phyloP scores from a whole-genome alignment of 805 yeast species.

The Nadsonia fulvescens region DNA sequence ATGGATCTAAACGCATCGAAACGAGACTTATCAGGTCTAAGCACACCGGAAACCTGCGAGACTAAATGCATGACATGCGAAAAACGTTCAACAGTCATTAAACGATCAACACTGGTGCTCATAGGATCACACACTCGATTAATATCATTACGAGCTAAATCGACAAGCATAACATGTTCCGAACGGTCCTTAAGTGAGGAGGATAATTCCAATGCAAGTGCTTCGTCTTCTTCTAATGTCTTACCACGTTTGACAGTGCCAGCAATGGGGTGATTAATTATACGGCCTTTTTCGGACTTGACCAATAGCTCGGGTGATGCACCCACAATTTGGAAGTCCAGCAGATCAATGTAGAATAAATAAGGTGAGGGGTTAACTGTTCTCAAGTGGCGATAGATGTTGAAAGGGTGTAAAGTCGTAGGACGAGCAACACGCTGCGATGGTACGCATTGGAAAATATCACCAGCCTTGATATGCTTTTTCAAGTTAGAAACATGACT shows the following conservation, averaged over 20 bases:
- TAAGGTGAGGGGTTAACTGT: constrained; percentile 97
- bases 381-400: constrained; percentile 82
- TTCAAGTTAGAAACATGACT: constrained; percentile 57
- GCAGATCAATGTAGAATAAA: constrained; percentile 78
- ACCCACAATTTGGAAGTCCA: constrained; percentile 88
- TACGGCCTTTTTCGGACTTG: constrained; percentile 59
- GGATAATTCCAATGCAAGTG: constrained; percentile 53
- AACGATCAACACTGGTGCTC: constrained; percentile 71
- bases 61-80: constrained; percentile 96
- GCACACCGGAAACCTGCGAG: constrained; percentile 82
- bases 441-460: constrained; percentile 94
- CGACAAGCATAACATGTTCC: constrained; percentile 97
- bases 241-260: constrained; percentile 88
- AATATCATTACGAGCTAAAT: constrained; percentile 89
- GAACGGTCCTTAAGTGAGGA: constrained; percentile 82
- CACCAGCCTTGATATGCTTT: constrained; percentile 74
- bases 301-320: constrained; percentile 94
- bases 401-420: constrained; percentile 89
- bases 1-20: constrained; percentile 96
- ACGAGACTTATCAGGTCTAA: constrained; percentile 67
- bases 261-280: constrained; percentile 93
- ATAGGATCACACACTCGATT: constrained; percentile 85
- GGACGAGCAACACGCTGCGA: constrained; percentile 94
- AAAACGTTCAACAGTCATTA: constrained; percentile 80
- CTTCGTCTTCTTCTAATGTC: constrained; percentile 82